These are phyloP conservation scores for Aspergillus sp. DNA, from an alignment of 2,329 filamentous ascomycete species.

Conservation along the genomic window DNA sequence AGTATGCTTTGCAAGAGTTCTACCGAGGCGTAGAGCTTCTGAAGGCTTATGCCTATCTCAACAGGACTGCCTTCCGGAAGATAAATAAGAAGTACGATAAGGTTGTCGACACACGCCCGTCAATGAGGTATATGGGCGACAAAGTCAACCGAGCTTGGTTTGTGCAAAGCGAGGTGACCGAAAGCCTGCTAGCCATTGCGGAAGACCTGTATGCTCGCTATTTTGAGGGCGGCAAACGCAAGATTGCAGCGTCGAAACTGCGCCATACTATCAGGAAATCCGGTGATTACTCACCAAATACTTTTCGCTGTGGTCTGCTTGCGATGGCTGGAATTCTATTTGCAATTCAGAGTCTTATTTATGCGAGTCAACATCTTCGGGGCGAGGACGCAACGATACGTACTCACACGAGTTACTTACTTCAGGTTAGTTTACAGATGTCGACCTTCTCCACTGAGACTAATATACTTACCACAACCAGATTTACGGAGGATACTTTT, in stretches of 20 bases:
- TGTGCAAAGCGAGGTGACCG: conserved; percentile 81
- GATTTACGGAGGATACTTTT: conserved; percentile 90
- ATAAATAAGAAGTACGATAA: conserved; percentile 99
- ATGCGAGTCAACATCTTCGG: conserved; percentile 55
- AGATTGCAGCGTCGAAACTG: conserved; percentile 84
- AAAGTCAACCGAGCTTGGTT: conserved; percentile 91
- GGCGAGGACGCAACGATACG: conserved; percentile 50
- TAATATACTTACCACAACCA: conserved; percentile 42
- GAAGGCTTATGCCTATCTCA: conserved; percentile 86
- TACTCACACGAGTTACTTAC: conserved; percentile 63
- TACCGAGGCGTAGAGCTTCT: conserved; percentile 89
- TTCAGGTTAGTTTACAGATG: conserved; percentile 55
- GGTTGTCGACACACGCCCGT: conserved; percentile 72
- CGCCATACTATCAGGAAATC: conserved; percentile 66
- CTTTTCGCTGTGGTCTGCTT: conserved; percentile 64
- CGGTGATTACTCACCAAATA: conserved; percentile 58
- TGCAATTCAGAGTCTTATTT: conserved; percentile 63
- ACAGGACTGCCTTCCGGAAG: conserved; percentile 91
- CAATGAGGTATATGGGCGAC: conserved; percentile 81
- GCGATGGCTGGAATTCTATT: conserved; percentile 69
- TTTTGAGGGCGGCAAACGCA: conserved; percentile 90
- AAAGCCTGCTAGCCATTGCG: conserved; percentile 73
- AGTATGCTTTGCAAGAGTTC: conserved; percentile 86
- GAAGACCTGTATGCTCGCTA: conserved; percentile 94
- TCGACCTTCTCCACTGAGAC: neutral